Conservation (phyloP, 2,329 filamentous ascomycete species). For the Cadophora luteo-olivacea region DNA sequence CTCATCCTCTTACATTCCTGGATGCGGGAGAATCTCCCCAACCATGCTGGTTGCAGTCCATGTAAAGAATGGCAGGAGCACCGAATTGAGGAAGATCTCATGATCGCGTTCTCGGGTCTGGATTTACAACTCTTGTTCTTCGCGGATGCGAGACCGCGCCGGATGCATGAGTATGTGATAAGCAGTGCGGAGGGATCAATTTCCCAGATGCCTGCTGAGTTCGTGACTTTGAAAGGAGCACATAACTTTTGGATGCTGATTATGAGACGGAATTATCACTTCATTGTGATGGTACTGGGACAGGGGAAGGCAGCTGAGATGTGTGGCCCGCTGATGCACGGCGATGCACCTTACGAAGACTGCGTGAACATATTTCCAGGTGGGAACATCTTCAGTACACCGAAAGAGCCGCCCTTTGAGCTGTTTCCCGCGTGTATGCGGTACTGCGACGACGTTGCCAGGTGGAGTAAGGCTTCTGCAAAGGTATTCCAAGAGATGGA, state of each 20-base stretch:
- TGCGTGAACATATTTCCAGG: constrained; percentile 22
- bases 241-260: constrained; percentile 22
- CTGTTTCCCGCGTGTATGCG: constrained; percentile 13
- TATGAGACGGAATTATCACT: constrained; percentile 29
- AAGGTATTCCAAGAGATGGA: constrained; percentile 8
- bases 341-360: constrained; percentile 22
- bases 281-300: constrained; percentile 10
- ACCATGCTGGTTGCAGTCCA: background rate
- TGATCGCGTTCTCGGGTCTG: constrained; percentile 24
- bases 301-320: constrained; percentile 7
- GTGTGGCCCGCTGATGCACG: constrained; percentile 10
- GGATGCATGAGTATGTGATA: constrained; percentile 14
- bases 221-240: constrained; percentile 3
- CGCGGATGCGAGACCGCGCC: constrained; percentile 17
- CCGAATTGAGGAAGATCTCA: constrained; percentile 23
- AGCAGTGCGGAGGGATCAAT: background rate
- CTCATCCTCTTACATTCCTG: constrained; percentile 23
- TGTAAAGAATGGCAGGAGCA: constrained; percentile 4
- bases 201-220: constrained; percentile 15
- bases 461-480: constrained; percentile 17
- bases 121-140: constrained; percentile 29
- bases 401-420: constrained; percentile 22
- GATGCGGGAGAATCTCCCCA: background rate
- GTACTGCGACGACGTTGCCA: constrained; percentile 23
- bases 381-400: constrained; percentile 21